These are phyloP conservation scores for Trichosporon ovoides DNA, from an alignment of 1,284 basidiomycete species.

Conservation along the genomic window DNA sequence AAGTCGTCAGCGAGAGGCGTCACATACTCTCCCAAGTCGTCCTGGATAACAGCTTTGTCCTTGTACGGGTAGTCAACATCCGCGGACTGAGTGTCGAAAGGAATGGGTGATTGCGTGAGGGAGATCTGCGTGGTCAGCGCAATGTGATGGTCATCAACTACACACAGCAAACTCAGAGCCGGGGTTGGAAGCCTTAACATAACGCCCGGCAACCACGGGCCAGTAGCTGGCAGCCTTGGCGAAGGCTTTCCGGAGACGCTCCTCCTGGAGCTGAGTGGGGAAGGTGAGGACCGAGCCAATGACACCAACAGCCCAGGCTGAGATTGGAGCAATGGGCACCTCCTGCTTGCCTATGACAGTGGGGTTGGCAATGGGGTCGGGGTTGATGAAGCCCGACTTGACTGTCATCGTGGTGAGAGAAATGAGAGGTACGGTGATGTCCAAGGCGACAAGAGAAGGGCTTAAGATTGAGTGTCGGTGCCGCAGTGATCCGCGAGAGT, in stretches of 20 bases:
- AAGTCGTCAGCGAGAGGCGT: constrained; percentile 18
- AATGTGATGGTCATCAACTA: background rate
- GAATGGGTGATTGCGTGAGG: constrained; percentile 28
- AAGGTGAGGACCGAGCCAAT: constrained; percentile 23
- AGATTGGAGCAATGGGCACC: constrained; percentile 24
- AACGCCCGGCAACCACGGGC: constrained; percentile 24
- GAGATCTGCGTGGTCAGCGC: constrained; percentile 17
- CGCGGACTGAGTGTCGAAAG: constrained; percentile 24
- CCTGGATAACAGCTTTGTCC: constrained; percentile 21
- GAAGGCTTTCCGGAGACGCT: constrained; percentile 22
- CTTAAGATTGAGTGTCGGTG: background rate
- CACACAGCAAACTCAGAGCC: constrained; percentile 20
- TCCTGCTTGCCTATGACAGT: constrained; percentile 12
- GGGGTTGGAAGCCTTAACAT: constrained; percentile 15
- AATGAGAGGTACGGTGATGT: background rate
- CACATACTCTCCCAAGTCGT: constrained; percentile 17
- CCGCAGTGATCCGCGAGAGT: background rate
- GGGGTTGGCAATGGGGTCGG: constrained; percentile 19
- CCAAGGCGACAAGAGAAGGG: background rate
- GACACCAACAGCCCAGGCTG: constrained; percentile 24
- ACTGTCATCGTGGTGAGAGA: constrained; percentile 11
- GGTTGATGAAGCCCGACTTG: constrained; percentile 16
- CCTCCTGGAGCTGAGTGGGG: constrained; percentile 21
- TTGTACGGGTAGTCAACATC: constrained; percentile 14
- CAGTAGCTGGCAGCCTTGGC: constrained; percentile 19